A percentile compares a stretch with the other conserved stretches of the same genome.
Evolutionary conservation across 352 stramenopile species (phyloP).

Genomic region (Phytophthora megakarya): DNA sequence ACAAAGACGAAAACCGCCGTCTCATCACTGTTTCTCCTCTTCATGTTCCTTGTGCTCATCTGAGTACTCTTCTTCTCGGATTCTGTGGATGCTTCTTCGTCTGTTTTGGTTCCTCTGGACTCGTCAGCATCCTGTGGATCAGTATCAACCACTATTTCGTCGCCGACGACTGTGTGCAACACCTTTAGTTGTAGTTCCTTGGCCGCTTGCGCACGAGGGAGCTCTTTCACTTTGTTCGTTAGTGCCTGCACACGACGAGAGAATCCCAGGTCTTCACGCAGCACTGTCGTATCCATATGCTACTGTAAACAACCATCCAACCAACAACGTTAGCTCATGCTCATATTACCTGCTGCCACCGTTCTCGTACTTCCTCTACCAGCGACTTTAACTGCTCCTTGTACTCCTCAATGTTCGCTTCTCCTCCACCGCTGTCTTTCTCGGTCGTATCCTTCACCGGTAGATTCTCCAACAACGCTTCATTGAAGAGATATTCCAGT

Average conservation of each 20-base stretch:
- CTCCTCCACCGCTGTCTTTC: slow-evolving; percentile 11
- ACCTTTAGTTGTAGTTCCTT: slow-evolving; percentile 37
- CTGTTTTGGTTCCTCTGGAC: slow-evolving; percentile 2
- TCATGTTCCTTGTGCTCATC: slow-evolving; percentile 12
- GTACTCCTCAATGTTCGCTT: slow-evolving; percentile 47
- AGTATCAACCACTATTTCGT: slow-evolving; percentile 10
- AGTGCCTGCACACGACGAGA: slow-evolving; percentile 65
- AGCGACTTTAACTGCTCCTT: slow-evolving; percentile 52
- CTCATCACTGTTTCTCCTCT: slow-evolving; percentile 6
- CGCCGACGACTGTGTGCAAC: slow-evolving; percentile 25
- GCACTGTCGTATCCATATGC: slow-evolving; percentile 51
- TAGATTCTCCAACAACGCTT: slow-evolving; percentile 58
- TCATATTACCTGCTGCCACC: background rate
- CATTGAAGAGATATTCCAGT: slow-evolving; percentile 42
- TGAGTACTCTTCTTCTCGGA: background rate
- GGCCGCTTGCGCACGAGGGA: slow-evolving; percentile 29
- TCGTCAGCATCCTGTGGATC: slow-evolving; percentile 9
- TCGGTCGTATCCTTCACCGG: slow-evolving; percentile 5
- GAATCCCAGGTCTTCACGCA: slow-evolving; percentile 62
- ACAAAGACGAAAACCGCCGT: background rate
- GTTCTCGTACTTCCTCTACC: slow-evolving; percentile 44
- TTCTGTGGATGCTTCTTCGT: slow-evolving; percentile 16
- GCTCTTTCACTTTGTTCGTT: slow-evolving; percentile 46
- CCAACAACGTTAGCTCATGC: slow-evolving; percentile 5
- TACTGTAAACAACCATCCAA: slow-evolving; percentile 24